Evolutionary conservation across 2,329 filamentous ascomycete genomes (phyloP).

Genomic region (Plectosphaerella cucumerina): DNA sequence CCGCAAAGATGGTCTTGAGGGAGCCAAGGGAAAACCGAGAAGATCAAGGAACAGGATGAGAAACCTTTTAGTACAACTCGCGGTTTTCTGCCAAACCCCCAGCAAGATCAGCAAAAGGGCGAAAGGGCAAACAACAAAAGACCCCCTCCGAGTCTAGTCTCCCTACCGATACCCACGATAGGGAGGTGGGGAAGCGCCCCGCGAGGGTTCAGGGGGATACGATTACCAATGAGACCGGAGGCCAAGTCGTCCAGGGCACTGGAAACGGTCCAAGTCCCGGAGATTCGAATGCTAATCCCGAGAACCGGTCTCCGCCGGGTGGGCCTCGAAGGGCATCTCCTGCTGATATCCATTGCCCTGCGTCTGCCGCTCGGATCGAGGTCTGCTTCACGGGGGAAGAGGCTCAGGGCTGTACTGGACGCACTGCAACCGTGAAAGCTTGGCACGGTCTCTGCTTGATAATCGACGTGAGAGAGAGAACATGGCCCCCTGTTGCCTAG

Average conservation of each 20-base stretch:
- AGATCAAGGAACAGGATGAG: background rate
- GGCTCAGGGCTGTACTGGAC: too few relatives aligned
- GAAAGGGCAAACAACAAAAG: background rate
- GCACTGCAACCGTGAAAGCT: background rate
- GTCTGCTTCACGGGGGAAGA: background rate
- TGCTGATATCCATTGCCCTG: too few relatives aligned
- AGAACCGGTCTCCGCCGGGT: too few relatives aligned
- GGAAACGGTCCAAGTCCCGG: background rate
- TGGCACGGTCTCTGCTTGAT: background rate
- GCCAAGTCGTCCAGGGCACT: background rate
- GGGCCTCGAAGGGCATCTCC: too few relatives aligned
- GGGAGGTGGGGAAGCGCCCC: background rate
- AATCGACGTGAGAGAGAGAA: too few relatives aligned
- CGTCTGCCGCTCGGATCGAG: too few relatives aligned
- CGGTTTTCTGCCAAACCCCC: background rate
- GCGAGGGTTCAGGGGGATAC: background rate
- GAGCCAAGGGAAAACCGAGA: background rate
- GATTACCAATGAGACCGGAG: background rate
- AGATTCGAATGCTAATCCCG: too few relatives aligned
- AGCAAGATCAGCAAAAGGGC: background rate
- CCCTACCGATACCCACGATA: background rate
- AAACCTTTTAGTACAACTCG: background rate
- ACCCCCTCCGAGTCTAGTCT: background rate
- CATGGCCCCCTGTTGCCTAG: too few relatives aligned
- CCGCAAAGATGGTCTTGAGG: background rate